Base-by-base conservation (phyloP, 1,139 yeast genomes). In the Blastobotrys niveus region DNA sequence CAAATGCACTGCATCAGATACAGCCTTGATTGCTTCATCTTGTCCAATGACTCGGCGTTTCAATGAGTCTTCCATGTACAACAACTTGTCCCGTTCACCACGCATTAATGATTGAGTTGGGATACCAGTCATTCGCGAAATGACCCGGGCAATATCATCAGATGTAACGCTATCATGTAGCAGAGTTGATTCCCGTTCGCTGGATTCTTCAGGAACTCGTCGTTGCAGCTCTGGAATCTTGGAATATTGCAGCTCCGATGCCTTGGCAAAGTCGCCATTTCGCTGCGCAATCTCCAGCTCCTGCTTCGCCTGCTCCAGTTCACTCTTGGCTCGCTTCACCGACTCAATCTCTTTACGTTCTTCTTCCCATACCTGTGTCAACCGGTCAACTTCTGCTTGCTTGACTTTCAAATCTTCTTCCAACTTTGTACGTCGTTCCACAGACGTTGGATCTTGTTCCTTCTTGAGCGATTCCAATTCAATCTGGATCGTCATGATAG, bases 51-150 rank as follows among this genome's bases (percentile, higher is more conserved):
- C 96, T 50, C 86, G 79, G 52, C 76, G 75, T 55, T 79, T 78
- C 53, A 91, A 67, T 0, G 86, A 76, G 5, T 75, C 71, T 62
- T 89, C 97, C 96, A 91, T 91, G 62, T 76, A 85, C 46, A 91
- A 64, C 48, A 91, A 72, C 59, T 88, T 82, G 61, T 89, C 96
- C 67, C 86, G 87, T 61, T 91, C 98, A 40, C 97, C 97, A 62
- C 84, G 84, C 82, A 91, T 74, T 52, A 91, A 77, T 29, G 88
- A 85, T 52, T 80, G 83, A n/a, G 87, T 84, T 4, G 98, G 98
- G 38, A 91, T 88, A 31, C 97, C 97, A 0, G 98, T 91, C 82
- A 93, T 87, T 55, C 87, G 81, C 12, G 95, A 82, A 12, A 91
- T 84, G 5, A 91, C 98, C 48, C 78, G 73, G 0, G 96, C 93